phyloP scores from a whole-genome alignment of 2,329 filamentous ascomycete genomes.

The Colletotrichum brevisporum region DNA sequence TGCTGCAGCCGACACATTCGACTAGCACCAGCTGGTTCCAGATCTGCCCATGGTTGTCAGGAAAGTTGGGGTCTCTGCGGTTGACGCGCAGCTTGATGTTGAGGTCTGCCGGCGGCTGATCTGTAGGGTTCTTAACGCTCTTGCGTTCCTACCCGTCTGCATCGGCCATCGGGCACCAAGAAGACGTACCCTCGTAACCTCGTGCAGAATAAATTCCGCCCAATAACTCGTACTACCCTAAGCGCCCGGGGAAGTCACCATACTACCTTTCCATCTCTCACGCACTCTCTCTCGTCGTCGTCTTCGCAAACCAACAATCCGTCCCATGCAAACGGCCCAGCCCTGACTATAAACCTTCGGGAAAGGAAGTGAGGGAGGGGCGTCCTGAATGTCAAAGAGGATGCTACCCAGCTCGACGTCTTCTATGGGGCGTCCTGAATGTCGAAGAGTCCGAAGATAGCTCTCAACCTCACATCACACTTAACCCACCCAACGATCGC shows the following conservation, averaged over 20 bases:
- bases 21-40: slow-evolving; percentile 35
- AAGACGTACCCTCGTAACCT: too few species aligned
- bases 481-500: slow-evolving; percentile 87
- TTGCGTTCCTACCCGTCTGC: too few species aligned
- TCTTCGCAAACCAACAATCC: slow-evolving; percentile 11
- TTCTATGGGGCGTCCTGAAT: slow-evolving; percentile 66
- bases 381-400: too few species aligned
- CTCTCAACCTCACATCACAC: slow-evolving; percentile 74
- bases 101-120: slow-evolving; percentile 25
- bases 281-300: slow-evolving; percentile 3
- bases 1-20: not conserved
- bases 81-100: slow-evolving; percentile 39
- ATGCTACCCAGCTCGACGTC: too few species aligned
- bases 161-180: not conserved
- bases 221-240: too few species aligned
- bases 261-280: too few species aligned
- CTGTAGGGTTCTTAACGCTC: slow-evolving; percentile 3
- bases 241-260: too few species aligned
- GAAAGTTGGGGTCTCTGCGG: slow-evolving; percentile 22
- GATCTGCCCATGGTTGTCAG: slow-evolving; percentile 39
- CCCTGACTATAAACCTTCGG: too few species aligned
- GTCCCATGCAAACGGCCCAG: too few species aligned
- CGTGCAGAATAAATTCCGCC: too few species aligned
- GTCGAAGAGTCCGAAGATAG: slow-evolving; percentile 73
- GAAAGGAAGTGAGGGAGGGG: too few species aligned